phyloP scores from a whole-genome alignment of 1,284 basidiomycete genomes.

The Vanrija sp. region DNA sequence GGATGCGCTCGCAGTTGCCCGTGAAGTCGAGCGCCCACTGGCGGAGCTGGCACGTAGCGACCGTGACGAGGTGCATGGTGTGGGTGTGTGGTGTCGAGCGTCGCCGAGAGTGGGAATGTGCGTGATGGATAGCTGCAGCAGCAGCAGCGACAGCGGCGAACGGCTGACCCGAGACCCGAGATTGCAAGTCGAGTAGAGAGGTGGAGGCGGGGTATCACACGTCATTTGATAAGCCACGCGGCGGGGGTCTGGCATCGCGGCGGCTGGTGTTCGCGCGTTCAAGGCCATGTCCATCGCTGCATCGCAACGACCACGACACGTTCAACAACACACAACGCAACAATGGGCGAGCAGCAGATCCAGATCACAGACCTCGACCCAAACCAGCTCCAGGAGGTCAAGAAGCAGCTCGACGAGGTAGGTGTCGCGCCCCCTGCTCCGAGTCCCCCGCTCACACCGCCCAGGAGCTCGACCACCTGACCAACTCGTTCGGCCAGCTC shows the following conservation, averaged over 20 bases:
- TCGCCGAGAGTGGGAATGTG: no score
- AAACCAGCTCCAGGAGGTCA: slow-evolving; percentile 76
- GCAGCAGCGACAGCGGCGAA: no score
- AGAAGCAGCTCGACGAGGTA: slow-evolving; percentile 84
- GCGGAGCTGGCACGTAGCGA: slow-evolving; percentile 80
- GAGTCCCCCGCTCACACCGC: neutral
- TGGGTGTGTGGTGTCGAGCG: no score
- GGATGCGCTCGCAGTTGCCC: slow-evolving; percentile 86
- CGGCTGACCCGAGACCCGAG: no score
- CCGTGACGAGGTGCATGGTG: slow-evolving; percentile 58
- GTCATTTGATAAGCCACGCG: slow-evolving; percentile 4
- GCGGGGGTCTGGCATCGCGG: neutral
- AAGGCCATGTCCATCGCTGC: neutral
- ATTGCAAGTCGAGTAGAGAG: no score
- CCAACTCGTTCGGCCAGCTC: slow-evolving; percentile 86
- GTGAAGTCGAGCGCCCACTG: slow-evolving; percentile 96
- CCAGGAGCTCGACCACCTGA: slow-evolving; percentile 88
- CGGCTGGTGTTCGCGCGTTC: neutral
- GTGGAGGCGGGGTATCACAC: slow-evolving; percentile 4
- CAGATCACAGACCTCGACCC: slow-evolving; percentile 75
- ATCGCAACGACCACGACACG: neutral
- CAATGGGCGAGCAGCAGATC: slow-evolving; percentile 62
- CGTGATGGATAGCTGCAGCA: no score
- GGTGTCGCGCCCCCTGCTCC: slow-evolving; percentile 15
- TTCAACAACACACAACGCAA: slow-evolving; percentile 7